These are phyloP conservation scores for Paracamarosporium sp. DNA, from an alignment of 2,329 filamentous ascomycete genomes.

Conservation along the genomic window DNA sequence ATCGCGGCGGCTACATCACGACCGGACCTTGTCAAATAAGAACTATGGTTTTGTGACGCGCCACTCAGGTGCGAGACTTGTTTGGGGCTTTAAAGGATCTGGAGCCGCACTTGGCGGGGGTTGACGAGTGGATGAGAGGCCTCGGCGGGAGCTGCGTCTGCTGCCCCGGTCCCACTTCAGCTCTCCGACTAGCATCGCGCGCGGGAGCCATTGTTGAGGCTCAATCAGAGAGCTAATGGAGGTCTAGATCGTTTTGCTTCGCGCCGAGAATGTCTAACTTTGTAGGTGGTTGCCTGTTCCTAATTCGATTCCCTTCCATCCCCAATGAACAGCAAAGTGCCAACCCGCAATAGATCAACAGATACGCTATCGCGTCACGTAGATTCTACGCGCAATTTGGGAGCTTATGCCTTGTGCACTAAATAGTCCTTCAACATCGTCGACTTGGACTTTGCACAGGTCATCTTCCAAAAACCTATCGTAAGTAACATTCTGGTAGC, in stretches of 20 bases:
- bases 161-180: slow-evolving; percentile 43
- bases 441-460: no score
- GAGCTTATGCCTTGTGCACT: no score
- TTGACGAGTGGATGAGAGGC: slow-evolving; percentile 37
- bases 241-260: not conserved
- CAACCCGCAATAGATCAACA: no score
- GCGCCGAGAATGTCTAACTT: not conserved
- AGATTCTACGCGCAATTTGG: no score
- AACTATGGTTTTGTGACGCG: slow-evolving; percentile 29
- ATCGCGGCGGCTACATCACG: slow-evolving; percentile 43
- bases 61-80: slow-evolving; percentile 33
- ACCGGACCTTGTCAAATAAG: slow-evolving; percentile 23
- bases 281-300: not conserved
- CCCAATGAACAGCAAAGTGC: no score
- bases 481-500: no score
- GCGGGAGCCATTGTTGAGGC: slow-evolving; percentile 40
- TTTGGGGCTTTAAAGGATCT: slow-evolving; percentile 24
- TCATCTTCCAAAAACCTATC: no score
- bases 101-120: slow-evolving; percentile 27
- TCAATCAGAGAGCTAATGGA: not conserved
- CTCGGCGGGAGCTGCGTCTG: slow-evolving; percentile 32
- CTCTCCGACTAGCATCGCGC: slow-evolving; percentile 43
- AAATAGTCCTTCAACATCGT: no score
- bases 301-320: not conserved
- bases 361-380: no score